Evolutionary conservation across 1,284 basidiomycete species (phyloP).

Genomic region (Trichosporon coremiiforme): DNA sequence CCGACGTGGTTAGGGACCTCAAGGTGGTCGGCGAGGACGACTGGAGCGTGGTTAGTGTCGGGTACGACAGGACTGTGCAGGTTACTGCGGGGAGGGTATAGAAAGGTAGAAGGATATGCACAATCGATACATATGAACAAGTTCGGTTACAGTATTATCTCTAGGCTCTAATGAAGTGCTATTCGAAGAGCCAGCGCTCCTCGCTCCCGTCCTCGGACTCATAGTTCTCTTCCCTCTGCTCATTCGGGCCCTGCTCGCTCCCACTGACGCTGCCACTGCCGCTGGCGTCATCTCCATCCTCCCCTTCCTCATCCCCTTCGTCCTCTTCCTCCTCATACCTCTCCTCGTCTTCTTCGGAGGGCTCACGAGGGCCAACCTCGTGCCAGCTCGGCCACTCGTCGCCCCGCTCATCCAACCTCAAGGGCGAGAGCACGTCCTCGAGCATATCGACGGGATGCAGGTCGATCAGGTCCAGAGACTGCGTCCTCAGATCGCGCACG

Average conservation of each 20-base stretch:
- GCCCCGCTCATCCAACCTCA: background rate
- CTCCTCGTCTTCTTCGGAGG: background rate
- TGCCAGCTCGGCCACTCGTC: constrained; percentile 1
- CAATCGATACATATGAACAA: too few relatives aligned
- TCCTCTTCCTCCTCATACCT: background rate
- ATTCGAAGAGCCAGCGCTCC: constrained; percentile 13
- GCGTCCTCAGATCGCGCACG: constrained; percentile 6
- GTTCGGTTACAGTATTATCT: background rate
- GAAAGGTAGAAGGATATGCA: background rate
- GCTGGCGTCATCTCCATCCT: background rate
- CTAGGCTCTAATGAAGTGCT: background rate
- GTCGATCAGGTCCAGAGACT: constrained; percentile 11
- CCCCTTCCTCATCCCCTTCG: background rate
- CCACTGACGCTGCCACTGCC: too few relatives aligned
- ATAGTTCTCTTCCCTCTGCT: background rate
- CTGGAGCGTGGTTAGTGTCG: constrained; percentile 53
- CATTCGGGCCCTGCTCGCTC: too few relatives aligned
- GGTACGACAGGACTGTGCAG: constrained; percentile 51
- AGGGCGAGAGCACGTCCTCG: background rate
- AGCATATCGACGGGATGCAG: background rate
- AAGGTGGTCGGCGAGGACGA: constrained; percentile 16
- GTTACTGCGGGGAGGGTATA: constrained; percentile 33
- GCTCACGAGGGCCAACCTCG: background rate
- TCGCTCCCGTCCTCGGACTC: constrained; percentile 8
- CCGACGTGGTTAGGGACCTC: constrained; percentile 49